phyloP scores from a whole-genome alignment of 495 filamentous ascomycete genomes.

The Pseudomonodictys pantanalensis region DNA sequence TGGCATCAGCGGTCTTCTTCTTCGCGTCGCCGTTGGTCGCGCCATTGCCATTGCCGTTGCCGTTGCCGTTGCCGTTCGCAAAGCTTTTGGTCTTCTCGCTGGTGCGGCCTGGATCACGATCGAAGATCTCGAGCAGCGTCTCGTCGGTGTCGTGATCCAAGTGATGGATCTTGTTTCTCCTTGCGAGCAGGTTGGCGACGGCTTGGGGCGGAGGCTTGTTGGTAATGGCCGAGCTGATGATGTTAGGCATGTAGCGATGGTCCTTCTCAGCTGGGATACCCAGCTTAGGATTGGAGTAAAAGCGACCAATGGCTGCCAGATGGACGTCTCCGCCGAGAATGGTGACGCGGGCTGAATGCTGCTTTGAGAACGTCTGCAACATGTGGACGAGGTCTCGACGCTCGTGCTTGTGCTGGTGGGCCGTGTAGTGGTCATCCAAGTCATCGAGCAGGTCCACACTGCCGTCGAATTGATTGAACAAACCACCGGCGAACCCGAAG shows the following conservation, averaged over 20 bases:
- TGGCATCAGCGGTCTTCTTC: slow-evolving; percentile 63
- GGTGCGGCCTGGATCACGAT: slow-evolving; percentile 75
- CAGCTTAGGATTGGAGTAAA: slow-evolving; percentile 66
- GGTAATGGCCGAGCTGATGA: slow-evolving; percentile 77
- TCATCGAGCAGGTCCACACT: slow-evolving; percentile 88
- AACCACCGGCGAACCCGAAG: slow-evolving; percentile 76
- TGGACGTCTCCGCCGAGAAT: slow-evolving; percentile 83
- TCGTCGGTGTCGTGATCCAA: slow-evolving; percentile 82
- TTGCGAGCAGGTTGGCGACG: slow-evolving; percentile 82
- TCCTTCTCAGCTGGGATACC: slow-evolving; percentile 60
- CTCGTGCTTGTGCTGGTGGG: slow-evolving; percentile 86
- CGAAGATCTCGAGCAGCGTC: slow-evolving; percentile 81
- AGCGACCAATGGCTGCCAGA: slow-evolving; percentile 69
- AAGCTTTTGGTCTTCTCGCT: slow-evolving; percentile 34
- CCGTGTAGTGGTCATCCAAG: slow-evolving; percentile 93
- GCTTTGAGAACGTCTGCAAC: slow-evolving; percentile 68
- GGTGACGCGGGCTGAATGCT: slow-evolving; percentile 73
- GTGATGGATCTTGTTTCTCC: slow-evolving; percentile 89
- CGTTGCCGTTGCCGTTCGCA: neutral
- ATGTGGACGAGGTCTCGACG: slow-evolving; percentile 69
- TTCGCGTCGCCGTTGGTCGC: slow-evolving; percentile 10
- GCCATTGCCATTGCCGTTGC: slow-evolving; percentile 17
- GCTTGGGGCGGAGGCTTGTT: slow-evolving; percentile 89
- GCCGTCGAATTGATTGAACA: slow-evolving; percentile 94
- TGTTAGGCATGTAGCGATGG: slow-evolving; percentile 70